These are phyloP conservation scores for Stephanodiscus triporus DNA, from an alignment of 108 stramenopile genomes.

Conservation along the genomic window DNA sequence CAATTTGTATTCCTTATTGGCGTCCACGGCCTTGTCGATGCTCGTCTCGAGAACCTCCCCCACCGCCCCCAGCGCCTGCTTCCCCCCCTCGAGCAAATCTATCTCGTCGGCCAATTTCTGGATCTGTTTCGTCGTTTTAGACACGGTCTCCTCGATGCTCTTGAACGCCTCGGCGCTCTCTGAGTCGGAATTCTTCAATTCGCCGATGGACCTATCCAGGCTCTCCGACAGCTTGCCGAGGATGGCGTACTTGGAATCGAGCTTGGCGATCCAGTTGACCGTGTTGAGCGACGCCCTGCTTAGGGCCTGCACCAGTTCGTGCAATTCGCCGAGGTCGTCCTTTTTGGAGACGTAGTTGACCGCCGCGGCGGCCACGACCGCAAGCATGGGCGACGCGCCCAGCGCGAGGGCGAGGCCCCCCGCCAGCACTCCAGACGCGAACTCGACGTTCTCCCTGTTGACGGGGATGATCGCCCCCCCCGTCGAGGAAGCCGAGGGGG, in stretches of 20 bases:
- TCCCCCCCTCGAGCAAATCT: constrained; percentile 49
- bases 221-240: constrained; percentile 37
- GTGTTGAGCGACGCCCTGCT: constrained; percentile 46
- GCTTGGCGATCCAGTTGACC: constrained; percentile 50
- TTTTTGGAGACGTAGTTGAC: constrained; percentile 55
- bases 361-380: constrained; percentile 46
- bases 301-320: constrained; percentile 44
- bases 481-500: constrained; percentile 8
- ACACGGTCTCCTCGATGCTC: constrained; percentile 38
- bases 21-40: constrained; percentile 52
- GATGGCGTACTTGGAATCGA: constrained; percentile 48
- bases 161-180: constrained; percentile 42
- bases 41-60: constrained; percentile 53
- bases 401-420: constrained; percentile 39
- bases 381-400: constrained; percentile 30
- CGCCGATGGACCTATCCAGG: constrained; percentile 31
- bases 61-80: constrained; percentile 52
- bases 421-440: constrained; percentile 48
- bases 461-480: constrained; percentile 51
- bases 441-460: constrained; percentile 50
- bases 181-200: constrained; percentile 42
- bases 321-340: constrained; percentile 48
- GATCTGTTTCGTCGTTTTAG: constrained; percentile 39
- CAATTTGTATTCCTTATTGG: constrained; percentile 53
- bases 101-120: constrained; percentile 45